These are phyloP conservation scores for Paramecium sonneborni DNA, from an alignment of 73 alveolate species.

Conservation along the genomic window DNA sequence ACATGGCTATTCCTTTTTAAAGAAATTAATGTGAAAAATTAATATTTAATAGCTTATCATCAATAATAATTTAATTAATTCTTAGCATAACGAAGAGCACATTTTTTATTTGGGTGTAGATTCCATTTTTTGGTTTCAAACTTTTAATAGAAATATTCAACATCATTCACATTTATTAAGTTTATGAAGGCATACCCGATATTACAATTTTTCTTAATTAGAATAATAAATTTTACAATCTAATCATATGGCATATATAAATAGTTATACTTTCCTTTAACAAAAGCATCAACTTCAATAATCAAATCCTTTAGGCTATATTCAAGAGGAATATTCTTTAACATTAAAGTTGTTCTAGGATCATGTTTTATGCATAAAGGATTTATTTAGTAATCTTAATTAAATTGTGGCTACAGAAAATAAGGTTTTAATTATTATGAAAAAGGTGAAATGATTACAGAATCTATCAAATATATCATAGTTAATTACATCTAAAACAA, in stretches of 20 bases:
- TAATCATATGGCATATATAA: not conserved
- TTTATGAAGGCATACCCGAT: not conserved
- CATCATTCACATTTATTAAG: not conserved
- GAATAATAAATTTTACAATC: not conserved
- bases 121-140: not conserved
- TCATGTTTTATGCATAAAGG: not conserved
- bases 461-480: not conserved
- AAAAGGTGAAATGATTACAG: not conserved
- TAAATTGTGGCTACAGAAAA: not conserved
- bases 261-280: not conserved
- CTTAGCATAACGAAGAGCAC: not conserved
- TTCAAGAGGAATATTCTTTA: slow-evolving; percentile 3
- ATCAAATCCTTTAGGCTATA: not conserved
- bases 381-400: not conserved
- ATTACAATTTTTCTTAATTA: not conserved
- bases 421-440: not conserved
- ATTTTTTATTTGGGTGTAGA: not conserved
- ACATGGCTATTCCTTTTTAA: not conserved
- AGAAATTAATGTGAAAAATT: not conserved
- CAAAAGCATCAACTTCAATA: not conserved
- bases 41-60: not conserved
- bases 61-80: not conserved
- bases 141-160: not conserved
- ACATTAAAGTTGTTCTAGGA: slow-evolving; percentile 31
- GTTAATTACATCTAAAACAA: not conserved